Base-by-base conservation (phyloP, 2,329 filamentous ascomycete species). In the Fusarium marasasianum region DNA sequence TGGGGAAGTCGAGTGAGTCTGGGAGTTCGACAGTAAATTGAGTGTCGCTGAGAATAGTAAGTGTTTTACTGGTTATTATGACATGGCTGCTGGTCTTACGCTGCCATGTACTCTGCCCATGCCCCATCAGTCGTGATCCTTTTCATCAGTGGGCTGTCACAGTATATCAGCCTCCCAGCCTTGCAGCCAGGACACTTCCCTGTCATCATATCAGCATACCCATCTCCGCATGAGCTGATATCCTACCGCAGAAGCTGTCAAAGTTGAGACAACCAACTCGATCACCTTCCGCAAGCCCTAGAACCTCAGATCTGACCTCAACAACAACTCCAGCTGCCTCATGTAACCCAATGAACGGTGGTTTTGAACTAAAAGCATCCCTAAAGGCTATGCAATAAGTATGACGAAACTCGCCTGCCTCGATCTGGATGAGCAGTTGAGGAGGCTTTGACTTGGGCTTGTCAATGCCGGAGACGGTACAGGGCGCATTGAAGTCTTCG, bases 231-330 rank as follows among this genome's bases (percentile, higher is more conserved):
- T 14, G 13, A 18, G 5, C 2, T 0, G 0, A n/a, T n/a, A 1
- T 2, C 54, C 6, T 37, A 56, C 60, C 54, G 13, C 44, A 70
- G 6, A 50, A 71, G 43, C 55, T 56, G 4, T 71, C 68, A 43
- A 71, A 71, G 31, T 70, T 66, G 10, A 71, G 47, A 20, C 66
- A 66, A 10, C 54, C 60, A 6, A 71, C 68, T 0, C 66, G 54
- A 17, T 70, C 66, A 12, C 60, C 54, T 0, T 22, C 5, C 2
- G 18, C 2, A 5, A 71, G 57, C 0, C 22, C 66, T 10, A 37
- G 3, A 1, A n/a, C 54, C 4, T 53, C 24, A 9, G 55, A 57
- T 5, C 68, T 35, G 18, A 71, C 44, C 14, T 61, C 47, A 3
- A 37, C 44, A 5, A 70, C 24, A 12, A 70, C 9, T 0, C 66